A percentile compares a stretch with the other conserved stretches of the same genome.
Conservation (phyloP, 495 filamentous ascomycete genomes). For the Penicillium paxilli region DNA sequence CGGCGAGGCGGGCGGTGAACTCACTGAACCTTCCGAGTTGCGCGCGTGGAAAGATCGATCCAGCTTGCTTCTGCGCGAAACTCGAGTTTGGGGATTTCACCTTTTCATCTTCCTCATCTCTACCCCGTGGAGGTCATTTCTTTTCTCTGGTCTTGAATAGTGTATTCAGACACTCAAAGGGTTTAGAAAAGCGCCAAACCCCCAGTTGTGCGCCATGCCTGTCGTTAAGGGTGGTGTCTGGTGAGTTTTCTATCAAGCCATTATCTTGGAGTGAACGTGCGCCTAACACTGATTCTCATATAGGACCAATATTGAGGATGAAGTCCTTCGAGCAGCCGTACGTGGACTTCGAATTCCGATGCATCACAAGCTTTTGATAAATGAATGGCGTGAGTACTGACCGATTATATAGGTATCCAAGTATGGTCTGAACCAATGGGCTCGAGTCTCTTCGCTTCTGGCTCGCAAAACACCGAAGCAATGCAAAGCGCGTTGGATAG, state of each 20-base stretch:
- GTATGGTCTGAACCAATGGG: conserved; percentile 98
- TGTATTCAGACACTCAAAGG: not conserved
- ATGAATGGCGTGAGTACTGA: conserved; percentile 14
- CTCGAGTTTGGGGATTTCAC: conserved; percentile 12
- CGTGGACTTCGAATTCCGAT: conserved; percentile 10
- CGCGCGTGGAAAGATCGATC: not conserved
- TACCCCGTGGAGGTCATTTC: too few species aligned
- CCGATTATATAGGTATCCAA: conserved; percentile 68
- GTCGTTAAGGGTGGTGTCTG: conserved; percentile 98
- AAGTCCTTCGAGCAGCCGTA: conserved; percentile 89
- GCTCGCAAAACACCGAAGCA: conserved; percentile 98
- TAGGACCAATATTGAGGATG: conserved; percentile 79
- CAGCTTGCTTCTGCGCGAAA: conserved; percentile 18
- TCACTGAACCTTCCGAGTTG: conserved; percentile 14
- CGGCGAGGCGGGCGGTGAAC: conserved; percentile 24
- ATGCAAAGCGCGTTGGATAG: conserved; percentile 96
- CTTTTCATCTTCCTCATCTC: conserved; percentile 12
- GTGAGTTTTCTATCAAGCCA: conserved; percentile 52
- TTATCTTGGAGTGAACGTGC: conserved; percentile 3
- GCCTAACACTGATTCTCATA: conserved; percentile 25
- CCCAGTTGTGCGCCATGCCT: conserved; percentile 62
- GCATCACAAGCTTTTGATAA: not conserved
- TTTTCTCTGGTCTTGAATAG: too few species aligned
- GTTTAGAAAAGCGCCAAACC: not conserved
- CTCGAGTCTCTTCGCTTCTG: conserved; percentile 94